These are phyloP conservation scores for Albugo candida DNA, from an alignment of 352 stramenopile species.

Conservation along the genomic window DNA sequence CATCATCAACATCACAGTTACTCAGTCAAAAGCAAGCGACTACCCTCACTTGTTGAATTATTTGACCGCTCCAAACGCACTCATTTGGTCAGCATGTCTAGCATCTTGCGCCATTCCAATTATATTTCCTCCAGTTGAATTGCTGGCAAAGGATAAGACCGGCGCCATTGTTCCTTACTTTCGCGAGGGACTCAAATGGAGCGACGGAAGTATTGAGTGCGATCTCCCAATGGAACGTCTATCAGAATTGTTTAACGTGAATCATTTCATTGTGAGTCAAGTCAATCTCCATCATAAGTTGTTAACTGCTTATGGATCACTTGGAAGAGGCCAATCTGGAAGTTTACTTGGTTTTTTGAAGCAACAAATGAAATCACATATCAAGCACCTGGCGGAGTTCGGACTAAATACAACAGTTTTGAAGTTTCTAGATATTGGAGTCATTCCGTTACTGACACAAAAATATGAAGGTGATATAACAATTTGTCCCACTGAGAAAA, in stretches of 20 bases:
- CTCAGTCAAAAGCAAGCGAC: conserved; percentile 76
- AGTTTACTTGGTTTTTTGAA: conserved; percentile 88
- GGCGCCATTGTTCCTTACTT: conserved; percentile 69
- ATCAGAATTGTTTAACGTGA: conserved; percentile 97
- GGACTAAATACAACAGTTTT: conserved; percentile 69
- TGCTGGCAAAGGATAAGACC: conserved; percentile 88
- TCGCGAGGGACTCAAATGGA: conserved; percentile 80
- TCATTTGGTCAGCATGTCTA: conserved; percentile 94
- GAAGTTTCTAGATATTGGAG: conserved; percentile 60
- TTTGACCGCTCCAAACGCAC: conserved; percentile 93
- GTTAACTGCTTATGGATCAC: conserved; percentile 52
- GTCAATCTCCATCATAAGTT: conserved; percentile 80
- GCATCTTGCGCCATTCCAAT: conserved; percentile 89
- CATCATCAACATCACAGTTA: conserved; percentile 98
- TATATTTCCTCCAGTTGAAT: conserved; percentile 87
- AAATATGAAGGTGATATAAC: conserved; percentile 98
- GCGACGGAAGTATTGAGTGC: conserved; percentile 84
- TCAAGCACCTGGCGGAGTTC: conserved; percentile 76
- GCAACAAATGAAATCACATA: conserved; percentile 84
- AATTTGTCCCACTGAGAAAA: conserved; percentile 85
- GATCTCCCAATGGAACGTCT: conserved; percentile 94
- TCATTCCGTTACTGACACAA: conserved; percentile 68
- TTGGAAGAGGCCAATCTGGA: conserved; percentile 51
- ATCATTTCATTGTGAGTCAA: conserved; percentile 97
- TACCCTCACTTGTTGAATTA: conserved; percentile 97